Base-by-base conservation (phyloP, 306 rosid species). In the Gynostemma pentaphyllum region DNA sequence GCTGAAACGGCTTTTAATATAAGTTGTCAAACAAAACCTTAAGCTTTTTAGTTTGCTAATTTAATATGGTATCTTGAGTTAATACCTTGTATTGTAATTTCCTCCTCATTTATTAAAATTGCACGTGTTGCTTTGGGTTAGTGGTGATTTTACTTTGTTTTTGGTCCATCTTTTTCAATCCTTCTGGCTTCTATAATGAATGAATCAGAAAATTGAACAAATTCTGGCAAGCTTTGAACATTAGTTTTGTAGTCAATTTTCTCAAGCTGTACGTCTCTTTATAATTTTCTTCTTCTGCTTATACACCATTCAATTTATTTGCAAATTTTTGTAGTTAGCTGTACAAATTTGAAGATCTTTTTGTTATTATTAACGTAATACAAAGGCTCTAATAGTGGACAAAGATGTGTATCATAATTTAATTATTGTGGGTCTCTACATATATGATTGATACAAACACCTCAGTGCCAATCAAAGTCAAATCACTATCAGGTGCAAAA, bases 351-450 rank as follows among this genome's bases (percentile, higher is more conserved):
- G 50, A 68, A 45, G 54, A 62, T 27, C 76, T 67, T 70, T 74
- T 40, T 71, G 63, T 77, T 77, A 51, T 68, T 36, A 54, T 22
- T 44, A 46, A 57, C 67, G 47, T 44, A 42, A 52, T 68, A 53
- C 62, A 60, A 27, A 45, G 75, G 51, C 66, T 39, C 66, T 67
- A 72, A 76, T 69, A 78, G 82, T 78, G 88, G 86, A 75, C 80
- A 67, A 42, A 67, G 62, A 55, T 63, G 67, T 74, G 70, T 67
- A 74, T 82, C 85, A 30, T 71, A 69, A 67, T 69, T 67, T 46
- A 46, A 66, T 51, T 30, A 68, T 75, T 65, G 82, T 71, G 88
- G 88, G 94, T 78, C 85, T 87, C 74, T 23, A 9, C 64, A 26
- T 36, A 52, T 65, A 74, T 61, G 59, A 50, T 76, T 71, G 60